Percentiles rank a stretch among this genome's conserved stretches.
Evolutionary conservation across 2,329 filamentous ascomycete genomes (phyloP).

Genomic region (Alternaria alternata): DNA sequence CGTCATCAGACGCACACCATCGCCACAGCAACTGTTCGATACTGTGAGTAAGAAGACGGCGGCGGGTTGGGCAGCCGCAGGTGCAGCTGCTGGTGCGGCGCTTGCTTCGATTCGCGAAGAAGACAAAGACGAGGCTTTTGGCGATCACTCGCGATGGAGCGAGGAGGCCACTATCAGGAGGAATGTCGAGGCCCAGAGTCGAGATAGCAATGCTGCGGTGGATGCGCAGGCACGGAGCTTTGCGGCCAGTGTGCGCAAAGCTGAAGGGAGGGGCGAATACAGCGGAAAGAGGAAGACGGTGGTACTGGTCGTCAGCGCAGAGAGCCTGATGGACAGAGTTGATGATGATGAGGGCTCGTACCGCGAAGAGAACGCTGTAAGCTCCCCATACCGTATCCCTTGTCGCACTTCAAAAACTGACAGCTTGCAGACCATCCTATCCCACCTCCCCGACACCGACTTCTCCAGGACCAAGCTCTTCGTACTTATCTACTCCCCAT

Average conservation of each 20-base stretch:
- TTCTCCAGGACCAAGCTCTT: conserved; percentile 79
- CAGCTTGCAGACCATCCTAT: conserved; percentile 69
- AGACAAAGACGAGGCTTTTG: conserved; percentile 74
- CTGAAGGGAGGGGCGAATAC: conserved; percentile 15
- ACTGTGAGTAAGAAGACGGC: conserved; percentile 81
- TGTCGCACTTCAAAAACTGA: conserved; percentile 24
- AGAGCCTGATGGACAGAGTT: conserved; percentile 65
- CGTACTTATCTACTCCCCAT: conserved; percentile 87
- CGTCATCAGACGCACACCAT: conserved; percentile 81
- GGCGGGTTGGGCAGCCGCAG: conserved; percentile 82
- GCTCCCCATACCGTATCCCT: conserved; percentile 43
- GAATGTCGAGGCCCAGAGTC: conserved; percentile 49
- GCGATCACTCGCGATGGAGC: conserved; percentile 89
- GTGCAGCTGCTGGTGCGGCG: conserved; percentile 82
- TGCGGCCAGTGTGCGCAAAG: conserved; percentile 38
- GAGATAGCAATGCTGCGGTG: conserved; percentile 45
- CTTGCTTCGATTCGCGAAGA: conserved; percentile 85
- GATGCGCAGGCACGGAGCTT: conserved; percentile 45
- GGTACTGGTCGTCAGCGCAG: conserved; percentile 87
- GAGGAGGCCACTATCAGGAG: conserved; percentile 81
- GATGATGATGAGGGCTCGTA: conserved; percentile 66
- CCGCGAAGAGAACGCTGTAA: conserved; percentile 80
- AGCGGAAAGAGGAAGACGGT: conserved; percentile 69
- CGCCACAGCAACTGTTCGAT: conserved; percentile 87
- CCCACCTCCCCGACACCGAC: conserved; percentile 83